phyloP scores from a whole-genome alignment of 2,329 filamentous ascomycete species.

The Paraphoma chrysanthemicola region DNA sequence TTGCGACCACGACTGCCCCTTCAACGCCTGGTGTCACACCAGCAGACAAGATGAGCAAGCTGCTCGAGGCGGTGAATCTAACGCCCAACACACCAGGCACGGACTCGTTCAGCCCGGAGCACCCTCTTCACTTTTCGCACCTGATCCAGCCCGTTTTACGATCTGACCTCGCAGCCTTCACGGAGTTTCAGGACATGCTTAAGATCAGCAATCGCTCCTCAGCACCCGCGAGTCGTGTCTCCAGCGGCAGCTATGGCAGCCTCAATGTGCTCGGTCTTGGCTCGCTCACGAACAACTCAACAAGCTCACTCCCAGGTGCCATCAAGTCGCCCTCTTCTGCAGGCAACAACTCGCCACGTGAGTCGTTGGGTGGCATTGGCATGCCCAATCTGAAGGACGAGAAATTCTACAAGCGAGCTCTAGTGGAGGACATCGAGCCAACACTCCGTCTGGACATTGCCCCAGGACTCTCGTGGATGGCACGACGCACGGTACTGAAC shows the following conservation, averaged over 20 bases:
- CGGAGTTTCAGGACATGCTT: constrained; percentile 83
- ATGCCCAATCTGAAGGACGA: constrained; percentile 81
- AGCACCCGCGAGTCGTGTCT: constrained; percentile 69
- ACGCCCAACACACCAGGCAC: constrained; percentile 57
- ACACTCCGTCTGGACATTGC: constrained; percentile 88
- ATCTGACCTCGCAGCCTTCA: constrained; percentile 79
- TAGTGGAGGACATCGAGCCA: constrained; percentile 92
- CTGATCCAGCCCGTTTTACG: constrained; percentile 84
- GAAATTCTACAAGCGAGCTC: constrained; percentile 89
- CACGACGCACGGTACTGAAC: constrained; percentile 80
- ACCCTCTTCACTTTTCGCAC: constrained; percentile 78
- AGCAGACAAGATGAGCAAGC: constrained; percentile 63
- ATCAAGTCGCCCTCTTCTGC: constrained; percentile 53
- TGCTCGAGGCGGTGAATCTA: constrained; percentile 67
- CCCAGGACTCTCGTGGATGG: constrained; percentile 92
- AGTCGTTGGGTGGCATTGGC: constrained; percentile 25
- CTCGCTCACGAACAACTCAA: constrained; percentile 58
- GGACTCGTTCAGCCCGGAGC: constrained; percentile 65
- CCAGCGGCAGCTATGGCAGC: constrained; percentile 73
- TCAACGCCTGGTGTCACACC: constrained; percentile 75
- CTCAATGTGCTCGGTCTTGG: constrained; percentile 66
- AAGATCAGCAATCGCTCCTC: constrained; percentile 65
- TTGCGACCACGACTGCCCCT: constrained; percentile 69
- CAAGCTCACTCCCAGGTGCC: constrained; percentile 60
- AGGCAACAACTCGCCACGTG: constrained; percentile 46